Base-by-base conservation (phyloP, 257 asterid species). In the Rauvolfia tetraphylla region DNA sequence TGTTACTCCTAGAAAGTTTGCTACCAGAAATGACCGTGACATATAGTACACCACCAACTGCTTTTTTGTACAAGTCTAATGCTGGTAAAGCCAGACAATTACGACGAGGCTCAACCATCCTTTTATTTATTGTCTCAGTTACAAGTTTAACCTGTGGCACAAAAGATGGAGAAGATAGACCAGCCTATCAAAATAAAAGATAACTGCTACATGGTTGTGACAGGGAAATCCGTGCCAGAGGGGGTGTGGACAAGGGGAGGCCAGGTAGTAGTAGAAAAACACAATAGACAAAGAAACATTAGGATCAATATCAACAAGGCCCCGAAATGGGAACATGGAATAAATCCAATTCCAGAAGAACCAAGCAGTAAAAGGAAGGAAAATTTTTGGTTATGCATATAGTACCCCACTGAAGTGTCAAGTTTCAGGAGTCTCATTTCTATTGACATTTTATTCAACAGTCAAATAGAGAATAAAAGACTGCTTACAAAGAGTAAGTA, bases 81-180 rank as follows among this genome's bases (percentile, higher is more conserved):
- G 92, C 88, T 13, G 99, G 96, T 85, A 95, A 86, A 83, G 96
- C 81, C 63, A 91, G 85, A 88, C 98, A 93, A 82, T 89, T 96
- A 33, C 99, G 95, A 57, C 93, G 91, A 54, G 99, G 99, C 77
- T 91, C 99, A 65, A 95, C 95, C 99, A 95, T 89, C 81, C 90
- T 90, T 85, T 95, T 95, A 76, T 79, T 88, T 80, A 95, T 51
- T 9, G 96, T 90, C 38, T 93, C 99, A 54, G 80, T 89, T 33
- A 83, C 92, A 75, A 95, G 83, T 85, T 89, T 95, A 67, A 90
- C 96, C 99, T 95, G 87, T 67, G 29, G 79, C 49, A 82, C 27
- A 73, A 83, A 44, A 39, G 48, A 70, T 34, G 68, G 78, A 56
- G 44, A 51, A 27, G 4, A 46, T 44, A 58, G 33, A 72, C 25